Conservation (phyloP, 306 rosid species). For the Lathyrus aphaca region DNA sequence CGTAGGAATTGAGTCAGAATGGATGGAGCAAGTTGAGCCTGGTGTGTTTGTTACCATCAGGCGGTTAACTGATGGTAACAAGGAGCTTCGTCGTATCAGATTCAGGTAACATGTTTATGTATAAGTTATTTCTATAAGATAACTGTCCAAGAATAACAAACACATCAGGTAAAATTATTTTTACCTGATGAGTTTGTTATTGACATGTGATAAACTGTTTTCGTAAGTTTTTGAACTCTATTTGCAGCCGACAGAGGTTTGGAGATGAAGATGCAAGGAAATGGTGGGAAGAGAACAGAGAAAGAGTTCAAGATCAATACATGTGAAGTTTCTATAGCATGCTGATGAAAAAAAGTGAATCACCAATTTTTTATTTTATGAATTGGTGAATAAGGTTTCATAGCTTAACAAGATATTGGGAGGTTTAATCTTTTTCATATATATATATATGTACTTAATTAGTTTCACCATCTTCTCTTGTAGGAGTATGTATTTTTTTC, state of each 20-base stretch:
- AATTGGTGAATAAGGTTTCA: slow-evolving; percentile 22
- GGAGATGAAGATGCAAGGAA: slow-evolving; percentile 73
- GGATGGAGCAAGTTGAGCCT: slow-evolving; percentile 89
- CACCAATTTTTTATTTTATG: slow-evolving; percentile 31
- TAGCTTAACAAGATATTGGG: slow-evolving; percentile 33
- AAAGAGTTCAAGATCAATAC: slow-evolving; percentile 80
- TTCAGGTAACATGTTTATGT: slow-evolving; percentile 61
- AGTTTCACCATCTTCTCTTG: slow-evolving; percentile 13
- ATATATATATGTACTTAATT: slow-evolving; percentile 6
- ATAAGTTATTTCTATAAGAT: not conserved
- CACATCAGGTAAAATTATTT: too few relatives aligned
- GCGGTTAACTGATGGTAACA: slow-evolving; percentile 74
- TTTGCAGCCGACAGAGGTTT: slow-evolving; percentile 78
- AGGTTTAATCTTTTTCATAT: slow-evolving; percentile 10
- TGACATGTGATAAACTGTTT: too few relatives aligned
- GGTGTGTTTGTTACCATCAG: slow-evolving; percentile 86
- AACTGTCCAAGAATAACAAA: too few relatives aligned
- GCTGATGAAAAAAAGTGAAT: slow-evolving; percentile 19
- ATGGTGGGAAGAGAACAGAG: slow-evolving; percentile 96
- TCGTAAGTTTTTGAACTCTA: not conserved
- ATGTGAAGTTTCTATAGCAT: slow-evolving; percentile 52
- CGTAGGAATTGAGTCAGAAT: slow-evolving; percentile 74
- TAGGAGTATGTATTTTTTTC: not conserved
- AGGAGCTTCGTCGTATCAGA: slow-evolving; percentile 85
- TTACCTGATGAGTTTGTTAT: too few relatives aligned